These are phyloP conservation scores for Forsythia suspensa DNA, from an alignment of 257 asterid genomes.

Conservation along the genomic window DNA sequence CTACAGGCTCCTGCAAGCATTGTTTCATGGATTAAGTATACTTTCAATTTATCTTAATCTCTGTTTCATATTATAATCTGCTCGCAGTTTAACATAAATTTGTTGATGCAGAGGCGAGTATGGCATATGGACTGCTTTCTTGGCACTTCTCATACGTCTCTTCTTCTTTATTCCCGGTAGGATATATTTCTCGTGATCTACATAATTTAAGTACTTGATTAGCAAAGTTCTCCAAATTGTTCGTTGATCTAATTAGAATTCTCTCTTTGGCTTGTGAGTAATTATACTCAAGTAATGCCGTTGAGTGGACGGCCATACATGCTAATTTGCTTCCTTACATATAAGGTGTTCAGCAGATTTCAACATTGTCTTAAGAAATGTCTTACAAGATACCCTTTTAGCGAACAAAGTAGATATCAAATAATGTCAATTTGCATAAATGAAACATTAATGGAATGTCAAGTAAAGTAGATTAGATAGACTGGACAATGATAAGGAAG, in stretches of 20 bases:
- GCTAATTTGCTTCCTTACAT: not conserved
- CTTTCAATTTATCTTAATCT: not conserved
- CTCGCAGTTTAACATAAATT: not conserved
- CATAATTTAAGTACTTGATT: not conserved
- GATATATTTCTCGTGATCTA: conserved; percentile 19
- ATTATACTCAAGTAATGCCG: conserved; percentile 1
- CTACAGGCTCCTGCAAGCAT: conserved; percentile 77
- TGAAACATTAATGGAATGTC: too few relatives aligned
- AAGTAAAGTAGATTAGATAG: not conserved
- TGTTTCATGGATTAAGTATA: conserved; percentile 87
- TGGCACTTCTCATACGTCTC: conserved; percentile 86
- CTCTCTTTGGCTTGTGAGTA: not conserved
- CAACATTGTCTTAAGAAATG: not conserved
- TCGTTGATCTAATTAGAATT: not conserved
- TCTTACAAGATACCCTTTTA: not conserved
- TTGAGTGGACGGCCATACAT: not conserved
- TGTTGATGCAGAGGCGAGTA: conserved; percentile 75
- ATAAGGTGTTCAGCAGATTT: not conserved
- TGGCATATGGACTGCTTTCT: conserved; percentile 94
- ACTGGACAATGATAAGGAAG: too few relatives aligned
- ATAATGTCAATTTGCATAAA: not conserved
- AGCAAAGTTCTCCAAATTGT: not conserved
- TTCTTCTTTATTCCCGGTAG: conserved; percentile 83
- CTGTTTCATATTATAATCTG: conserved; percentile 2
- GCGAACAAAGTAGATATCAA: not conserved